These are phyloP conservation scores for Thuja plicata DNA, from an alignment of 83 land plant genomes.

Conservation along the genomic window DNA sequence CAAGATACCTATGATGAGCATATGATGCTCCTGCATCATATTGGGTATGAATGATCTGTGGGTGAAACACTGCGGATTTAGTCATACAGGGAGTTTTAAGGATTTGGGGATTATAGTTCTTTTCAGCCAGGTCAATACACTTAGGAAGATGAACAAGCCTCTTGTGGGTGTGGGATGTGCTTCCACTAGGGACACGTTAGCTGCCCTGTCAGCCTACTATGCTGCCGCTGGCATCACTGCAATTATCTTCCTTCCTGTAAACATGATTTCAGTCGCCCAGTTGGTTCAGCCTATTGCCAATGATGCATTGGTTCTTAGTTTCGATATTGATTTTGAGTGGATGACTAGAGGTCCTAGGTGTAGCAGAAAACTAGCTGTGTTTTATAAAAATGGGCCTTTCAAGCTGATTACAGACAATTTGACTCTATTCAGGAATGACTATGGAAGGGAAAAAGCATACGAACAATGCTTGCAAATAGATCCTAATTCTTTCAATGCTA, in stretches of 20 bases:
- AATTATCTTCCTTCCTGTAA: conserved; percentile 67
- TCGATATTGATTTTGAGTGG: conserved; percentile 78
- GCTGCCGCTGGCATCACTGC: conserved; percentile 72
- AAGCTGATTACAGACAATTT: conserved; percentile 62
- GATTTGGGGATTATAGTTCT: conserved; percentile 80
- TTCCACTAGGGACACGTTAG: conserved; percentile 76
- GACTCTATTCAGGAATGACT: too few species aligned
- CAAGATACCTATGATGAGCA: too few species aligned
- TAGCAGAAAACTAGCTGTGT: too few species aligned
- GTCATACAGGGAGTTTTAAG: conserved; percentile 72
- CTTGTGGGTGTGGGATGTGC: conserved; percentile 75
- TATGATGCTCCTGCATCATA: too few species aligned
- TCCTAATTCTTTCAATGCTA: too few species aligned
- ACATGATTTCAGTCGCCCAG: conserved; percentile 64
- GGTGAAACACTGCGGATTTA: conserved; percentile 80
- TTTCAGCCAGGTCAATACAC: conserved; percentile 61
- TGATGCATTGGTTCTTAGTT: conserved; percentile 61
- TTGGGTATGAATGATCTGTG: conserved; percentile 70
- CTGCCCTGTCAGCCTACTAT: too few species aligned
- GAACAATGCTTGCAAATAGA: too few species aligned
- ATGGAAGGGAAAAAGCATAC: too few species aligned
- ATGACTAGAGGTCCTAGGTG: too few species aligned
- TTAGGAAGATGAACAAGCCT: conserved; percentile 29
- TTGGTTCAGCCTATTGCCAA: conserved; percentile 77
- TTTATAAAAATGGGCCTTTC: too few species aligned